phyloP scores from a whole-genome alignment of 148 eudicot genomes.

The Heliosperma pusillum region DNA sequence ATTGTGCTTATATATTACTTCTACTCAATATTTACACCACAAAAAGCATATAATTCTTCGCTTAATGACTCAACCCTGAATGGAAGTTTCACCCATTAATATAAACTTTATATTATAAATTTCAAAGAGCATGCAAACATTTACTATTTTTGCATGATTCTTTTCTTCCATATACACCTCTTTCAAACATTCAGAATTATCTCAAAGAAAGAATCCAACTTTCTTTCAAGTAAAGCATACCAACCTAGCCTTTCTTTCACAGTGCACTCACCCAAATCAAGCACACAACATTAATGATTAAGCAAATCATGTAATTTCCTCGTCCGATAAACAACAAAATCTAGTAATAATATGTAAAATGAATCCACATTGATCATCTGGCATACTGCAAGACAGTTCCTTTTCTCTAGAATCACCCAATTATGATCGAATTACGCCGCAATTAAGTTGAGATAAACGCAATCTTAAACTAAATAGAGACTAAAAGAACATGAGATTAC shows the following conservation, averaged over 20 bases:
- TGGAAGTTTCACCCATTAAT: too few relatives aligned
- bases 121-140: not conserved
- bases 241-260: not conserved
- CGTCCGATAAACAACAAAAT: not conserved
- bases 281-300: not conserved
- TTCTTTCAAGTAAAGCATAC: slow-evolving; percentile 5
- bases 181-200: not conserved
- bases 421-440: too few relatives aligned
- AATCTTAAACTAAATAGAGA: not conserved
- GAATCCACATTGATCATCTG: not conserved
- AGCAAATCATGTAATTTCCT: not conserved
- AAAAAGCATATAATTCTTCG: too few relatives aligned
- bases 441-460: too few relatives aligned
- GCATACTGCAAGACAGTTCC: not conserved
- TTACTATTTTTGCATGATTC: slow-evolving; percentile 19
- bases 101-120: not conserved
- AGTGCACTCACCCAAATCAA: not conserved
- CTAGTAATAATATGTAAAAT: slow-evolving; percentile 3
- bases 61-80: too few relatives aligned
- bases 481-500: not conserved
- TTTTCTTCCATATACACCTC: slow-evolving; percentile 16
- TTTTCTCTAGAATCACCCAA: not conserved
- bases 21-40: too few relatives aligned
- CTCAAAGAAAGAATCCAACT: slow-evolving; percentile 10
- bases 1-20: too few relatives aligned